phyloP scores from a whole-genome alignment of 495 filamentous ascomycete species.

The Halenospora varia region DNA sequence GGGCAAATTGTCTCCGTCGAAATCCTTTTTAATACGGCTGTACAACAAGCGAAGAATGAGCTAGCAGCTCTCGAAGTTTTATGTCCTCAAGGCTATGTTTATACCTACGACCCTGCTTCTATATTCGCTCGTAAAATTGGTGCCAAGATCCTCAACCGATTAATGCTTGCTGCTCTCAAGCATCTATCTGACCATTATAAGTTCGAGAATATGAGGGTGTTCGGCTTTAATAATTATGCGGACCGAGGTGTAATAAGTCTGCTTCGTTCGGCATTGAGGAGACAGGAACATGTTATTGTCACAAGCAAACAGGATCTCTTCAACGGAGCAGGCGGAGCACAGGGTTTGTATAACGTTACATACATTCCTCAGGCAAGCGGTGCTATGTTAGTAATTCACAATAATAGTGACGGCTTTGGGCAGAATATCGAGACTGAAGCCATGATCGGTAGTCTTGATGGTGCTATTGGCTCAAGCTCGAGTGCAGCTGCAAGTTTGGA shows the following conservation, averaged over 20 bases:
- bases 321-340: slow-evolving; percentile 1
- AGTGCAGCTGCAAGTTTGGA: slow-evolving; percentile 24
- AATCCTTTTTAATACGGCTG: slow-evolving; percentile 15
- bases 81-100: slow-evolving; percentile 23
- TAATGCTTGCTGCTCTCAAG: slow-evolving; percentile 17
- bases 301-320: slow-evolving; percentile 16
- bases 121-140: slow-evolving; percentile 24
- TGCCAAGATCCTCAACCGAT: slow-evolving; percentile 16
- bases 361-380: background rate
- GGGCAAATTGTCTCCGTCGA: slow-evolving; percentile 15
- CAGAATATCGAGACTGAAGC: slow-evolving; percentile 26
- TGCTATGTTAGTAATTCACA: slow-evolving; percentile 23
- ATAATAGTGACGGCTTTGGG: slow-evolving; percentile 26
- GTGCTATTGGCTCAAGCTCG: slow-evolving; percentile 21
- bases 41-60: slow-evolving; percentile 20
- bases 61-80: slow-evolving; percentile 21
- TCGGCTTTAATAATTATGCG: slow-evolving; percentile 22
- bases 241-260: slow-evolving; percentile 9
- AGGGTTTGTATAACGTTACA: slow-evolving; percentile 12
- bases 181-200: slow-evolving; percentile 6
- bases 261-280: slow-evolving; percentile 3
- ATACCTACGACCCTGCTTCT: slow-evolving; percentile 23
- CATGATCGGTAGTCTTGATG: slow-evolving; percentile 21
- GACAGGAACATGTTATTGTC: slow-evolving; percentile 8
- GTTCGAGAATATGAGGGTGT: slow-evolving; percentile 19